Conservation (phyloP, 2,329 filamentous ascomycete species). For the Hymenoscyphus scutula region DNA sequence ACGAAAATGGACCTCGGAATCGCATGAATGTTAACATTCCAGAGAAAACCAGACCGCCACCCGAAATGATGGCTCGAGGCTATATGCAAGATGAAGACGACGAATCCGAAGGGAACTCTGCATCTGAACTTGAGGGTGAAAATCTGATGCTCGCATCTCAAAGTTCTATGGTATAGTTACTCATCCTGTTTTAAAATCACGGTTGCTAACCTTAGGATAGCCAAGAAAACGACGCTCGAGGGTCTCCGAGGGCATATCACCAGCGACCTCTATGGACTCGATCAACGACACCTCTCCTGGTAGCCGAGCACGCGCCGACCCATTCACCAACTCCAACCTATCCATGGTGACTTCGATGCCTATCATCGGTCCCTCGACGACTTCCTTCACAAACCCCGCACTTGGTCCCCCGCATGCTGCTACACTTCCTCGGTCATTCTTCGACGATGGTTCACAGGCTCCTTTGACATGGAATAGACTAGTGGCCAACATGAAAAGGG, state of each 20-base stretch:
- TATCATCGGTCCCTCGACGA: conserved; percentile 38
- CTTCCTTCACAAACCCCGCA: conserved; percentile 56
- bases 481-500: conserved; percentile 87
- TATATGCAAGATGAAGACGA: conserved; percentile 83
- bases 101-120: conserved; percentile 80
- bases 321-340: conserved; percentile 49
- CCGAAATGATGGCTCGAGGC: conserved; percentile 86
- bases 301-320: conserved; percentile 56
- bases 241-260: conserved; percentile 67
- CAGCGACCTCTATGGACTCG: conserved; percentile 88
- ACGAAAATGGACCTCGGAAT: conserved; percentile 83
- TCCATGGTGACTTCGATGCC: conserved; percentile 49
- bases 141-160: conserved; percentile 67
- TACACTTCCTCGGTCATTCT: conserved; percentile 76
- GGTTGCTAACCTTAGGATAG: conserved; percentile 39
- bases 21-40: conserved; percentile 85
- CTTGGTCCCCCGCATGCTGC: conserved; percentile 39
- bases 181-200: conserved; percentile 5
- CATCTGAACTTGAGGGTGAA: conserved; percentile 79
- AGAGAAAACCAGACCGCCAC: conserved; percentile 83
- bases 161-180: conserved; percentile 60
- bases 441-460: conserved; percentile 79
- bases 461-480: conserved; percentile 86
- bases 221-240: conserved; percentile 62
- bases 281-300: conserved; percentile 68